Conservation (phyloP, 768 basidiomycete genomes). For the Panaeolus papilionaceus region DNA sequence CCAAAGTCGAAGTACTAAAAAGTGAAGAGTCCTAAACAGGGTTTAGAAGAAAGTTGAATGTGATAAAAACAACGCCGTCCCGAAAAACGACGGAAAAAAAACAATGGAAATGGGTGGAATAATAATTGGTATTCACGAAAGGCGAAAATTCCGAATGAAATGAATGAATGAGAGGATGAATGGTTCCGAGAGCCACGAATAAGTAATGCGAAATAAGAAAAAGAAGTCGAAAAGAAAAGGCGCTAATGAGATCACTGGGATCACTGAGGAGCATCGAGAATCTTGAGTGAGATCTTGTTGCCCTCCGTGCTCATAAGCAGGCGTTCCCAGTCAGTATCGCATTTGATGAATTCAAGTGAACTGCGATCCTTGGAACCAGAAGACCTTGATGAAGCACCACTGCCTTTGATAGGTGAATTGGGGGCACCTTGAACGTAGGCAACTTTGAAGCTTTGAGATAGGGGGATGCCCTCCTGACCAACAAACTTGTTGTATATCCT, state of each 20-base stretch:
- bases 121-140: background rate
- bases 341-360: slow-evolving; percentile 54
- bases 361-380: slow-evolving; percentile 32
- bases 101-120: slow-evolving; percentile 9
- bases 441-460: slow-evolving; percentile 61
- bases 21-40: slow-evolving; percentile 3
- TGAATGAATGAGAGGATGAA: slow-evolving; percentile 3
- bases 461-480: slow-evolving; percentile 60
- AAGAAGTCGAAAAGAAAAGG: slow-evolving; percentile 9
- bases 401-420: slow-evolving; percentile 18
- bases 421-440: slow-evolving; percentile 51
- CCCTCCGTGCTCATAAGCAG: slow-evolving; percentile 49
- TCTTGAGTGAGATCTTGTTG: slow-evolving; percentile 62
- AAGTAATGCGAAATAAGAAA: background rate
- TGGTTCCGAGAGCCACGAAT: background rate
- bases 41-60: slow-evolving; percentile 12
- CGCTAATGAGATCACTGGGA: background rate
- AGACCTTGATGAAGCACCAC: slow-evolving; percentile 29
- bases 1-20: background rate
- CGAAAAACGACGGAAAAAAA: slow-evolving; percentile 20
- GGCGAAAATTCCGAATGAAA: background rate
- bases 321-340: slow-evolving; percentile 67
- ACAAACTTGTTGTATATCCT: slow-evolving; percentile 71
- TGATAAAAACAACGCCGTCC: slow-evolving; percentile 10
- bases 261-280: slow-evolving; percentile 46